Conservation (phyloP, 1,284 basidiomycete genomes). For the Amylostereum chailletii region DNA sequence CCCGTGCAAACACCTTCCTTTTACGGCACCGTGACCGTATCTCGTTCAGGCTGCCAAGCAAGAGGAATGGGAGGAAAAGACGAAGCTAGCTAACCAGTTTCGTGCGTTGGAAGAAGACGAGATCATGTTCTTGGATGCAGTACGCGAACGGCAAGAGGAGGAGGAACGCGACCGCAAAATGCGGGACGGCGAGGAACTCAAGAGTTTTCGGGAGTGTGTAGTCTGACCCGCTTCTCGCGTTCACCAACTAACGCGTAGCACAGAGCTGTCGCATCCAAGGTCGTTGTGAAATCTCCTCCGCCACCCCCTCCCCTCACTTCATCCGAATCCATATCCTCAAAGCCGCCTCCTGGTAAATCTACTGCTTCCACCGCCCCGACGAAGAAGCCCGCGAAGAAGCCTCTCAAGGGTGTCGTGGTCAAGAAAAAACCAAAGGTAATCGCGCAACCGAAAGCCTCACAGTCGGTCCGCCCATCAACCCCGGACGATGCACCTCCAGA, state of each 20-base stretch:
- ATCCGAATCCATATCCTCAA: conserved; percentile 11
- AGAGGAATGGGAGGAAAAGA: conserved; percentile 92
- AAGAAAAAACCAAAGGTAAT: conserved; percentile 56
- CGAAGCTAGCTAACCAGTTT: conserved; percentile 89
- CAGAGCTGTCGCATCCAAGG: conserved; percentile 71
- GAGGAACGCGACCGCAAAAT: conserved; percentile 68
- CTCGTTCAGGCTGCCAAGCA: conserved; percentile 68
- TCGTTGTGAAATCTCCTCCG: conserved; percentile 41
- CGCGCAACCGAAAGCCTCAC: conserved; percentile 12
- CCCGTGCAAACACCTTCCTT: too few species aligned
- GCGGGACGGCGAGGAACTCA: conserved; percentile 75
- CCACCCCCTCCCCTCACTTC: conserved; percentile 18
- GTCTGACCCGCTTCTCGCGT: conserved; percentile 2
- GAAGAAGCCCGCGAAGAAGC: conserved; percentile 52
- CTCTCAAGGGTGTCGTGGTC: conserved; percentile 69
- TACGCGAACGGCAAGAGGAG: conserved; percentile 66
- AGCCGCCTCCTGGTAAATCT: conserved; percentile 13
- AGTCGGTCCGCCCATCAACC: conserved; percentile 1
- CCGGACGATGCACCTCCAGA: conserved; percentile 25
- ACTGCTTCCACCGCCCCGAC: conserved; percentile 15
- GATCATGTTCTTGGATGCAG: conserved; percentile 79
- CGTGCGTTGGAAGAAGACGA: conserved; percentile 87
- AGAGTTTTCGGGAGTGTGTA: conserved; percentile 68
- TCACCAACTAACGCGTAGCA: conserved; percentile 9
- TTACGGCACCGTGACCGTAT: too few species aligned